Evolutionary conservation across 2,329 filamentous ascomycete species (phyloP).

Genomic region (Emergomyces orientalis): DNA sequence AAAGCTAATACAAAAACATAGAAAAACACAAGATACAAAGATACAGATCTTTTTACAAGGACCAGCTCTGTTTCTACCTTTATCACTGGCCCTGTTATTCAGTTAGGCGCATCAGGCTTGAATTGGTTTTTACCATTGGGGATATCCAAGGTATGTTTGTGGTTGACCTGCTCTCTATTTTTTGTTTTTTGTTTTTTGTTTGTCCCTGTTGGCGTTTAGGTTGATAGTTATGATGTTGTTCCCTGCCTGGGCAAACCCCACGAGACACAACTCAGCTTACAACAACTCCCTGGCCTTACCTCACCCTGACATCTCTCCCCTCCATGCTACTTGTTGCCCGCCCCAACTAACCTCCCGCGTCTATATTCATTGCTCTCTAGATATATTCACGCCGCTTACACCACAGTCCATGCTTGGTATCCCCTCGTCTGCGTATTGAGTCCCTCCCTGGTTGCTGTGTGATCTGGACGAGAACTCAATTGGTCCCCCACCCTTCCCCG

Average conservation of each 20-base stretch:
- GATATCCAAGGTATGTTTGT: not conserved
- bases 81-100: not conserved
- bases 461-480: not conserved
- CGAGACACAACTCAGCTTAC: slow-evolving; percentile 5
- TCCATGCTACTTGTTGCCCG: not conserved
- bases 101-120: not conserved
- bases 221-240: not conserved
- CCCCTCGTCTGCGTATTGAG: not conserved
- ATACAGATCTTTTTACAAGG: not conserved
- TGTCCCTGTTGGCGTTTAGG: not conserved
- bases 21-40: not conserved
- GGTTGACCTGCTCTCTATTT: no score
- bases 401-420: slow-evolving; percentile 2
- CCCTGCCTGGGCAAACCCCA: slow-evolving; percentile 1
- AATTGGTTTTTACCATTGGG: not conserved
- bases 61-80: not conserved
- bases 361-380: not conserved
- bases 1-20: not conserved
- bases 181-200: not conserved
- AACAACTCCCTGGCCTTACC: not conserved
- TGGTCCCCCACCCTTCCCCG: not conserved
- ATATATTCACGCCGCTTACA: not conserved
- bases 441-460: not conserved
- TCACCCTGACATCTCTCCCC: slow-evolving; percentile 3
- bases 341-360: not conserved